Evolutionary conservation across 176 grass and related monocot genomes (phyloP).

Genomic region (Lolium perenne): DNA sequence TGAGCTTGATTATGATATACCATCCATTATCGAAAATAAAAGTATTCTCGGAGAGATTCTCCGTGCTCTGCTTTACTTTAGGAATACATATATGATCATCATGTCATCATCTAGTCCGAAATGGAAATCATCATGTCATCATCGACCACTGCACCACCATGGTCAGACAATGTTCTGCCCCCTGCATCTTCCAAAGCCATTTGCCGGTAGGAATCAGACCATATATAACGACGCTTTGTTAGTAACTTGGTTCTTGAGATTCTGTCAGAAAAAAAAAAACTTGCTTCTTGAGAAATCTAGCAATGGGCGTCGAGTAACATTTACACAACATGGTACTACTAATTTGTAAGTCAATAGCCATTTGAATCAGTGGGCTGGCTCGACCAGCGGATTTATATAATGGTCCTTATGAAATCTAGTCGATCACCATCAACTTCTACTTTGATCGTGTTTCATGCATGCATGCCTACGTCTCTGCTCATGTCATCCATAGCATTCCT

Average conservation of each 20-base stretch:
- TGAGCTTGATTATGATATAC: neutral
- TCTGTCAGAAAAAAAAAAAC: neutral
- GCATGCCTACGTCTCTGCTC: neutral
- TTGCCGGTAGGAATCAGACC: neutral
- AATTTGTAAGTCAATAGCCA: neutral
- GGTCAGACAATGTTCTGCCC: neutral
- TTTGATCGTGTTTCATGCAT: neutral
- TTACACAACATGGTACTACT: neutral
- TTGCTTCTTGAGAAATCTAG: neutral
- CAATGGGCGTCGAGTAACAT: neutral
- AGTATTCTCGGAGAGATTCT: neutral
- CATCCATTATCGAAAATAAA: neutral
- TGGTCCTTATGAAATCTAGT: neutral
- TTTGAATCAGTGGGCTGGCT: neutral
- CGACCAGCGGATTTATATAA: neutral
- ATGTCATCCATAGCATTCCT: neutral
- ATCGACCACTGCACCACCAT: neutral
- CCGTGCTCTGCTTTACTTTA: neutral
- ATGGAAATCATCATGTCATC: slow-evolving; percentile 13
- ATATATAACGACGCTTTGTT: neutral
- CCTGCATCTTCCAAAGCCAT: neutral
- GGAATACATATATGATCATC: slow-evolving; percentile 7
- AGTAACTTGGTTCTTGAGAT: neutral
- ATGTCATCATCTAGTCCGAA: slow-evolving; percentile 19
- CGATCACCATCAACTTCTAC: neutral